These are phyloP conservation scores for Saitozyma podzolica DNA, from an alignment of 768 basidiomycete species.

Conservation along the genomic window DNA sequence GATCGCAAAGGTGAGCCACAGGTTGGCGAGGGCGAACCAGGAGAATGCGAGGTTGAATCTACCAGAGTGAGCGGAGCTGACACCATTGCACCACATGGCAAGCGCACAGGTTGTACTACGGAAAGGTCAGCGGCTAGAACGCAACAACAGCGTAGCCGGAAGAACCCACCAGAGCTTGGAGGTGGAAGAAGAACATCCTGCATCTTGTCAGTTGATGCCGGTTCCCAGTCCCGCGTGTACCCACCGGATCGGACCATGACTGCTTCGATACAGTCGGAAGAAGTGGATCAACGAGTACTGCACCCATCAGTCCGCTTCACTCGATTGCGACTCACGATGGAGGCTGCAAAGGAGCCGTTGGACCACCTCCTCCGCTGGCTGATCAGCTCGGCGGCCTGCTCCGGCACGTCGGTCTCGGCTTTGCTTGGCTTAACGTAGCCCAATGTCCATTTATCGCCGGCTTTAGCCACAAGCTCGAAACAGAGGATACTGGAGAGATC, in stretches of 20 bases:
- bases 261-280: conserved; percentile 79
- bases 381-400: conserved; percentile 86
- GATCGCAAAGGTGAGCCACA: conserved; percentile 95
- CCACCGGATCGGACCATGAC: conserved; percentile 72
- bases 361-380: conserved; percentile 95
- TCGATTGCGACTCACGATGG: conserved; percentile 62
- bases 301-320: not conserved
- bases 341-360: conserved; percentile 93
- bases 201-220: no score
- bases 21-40: conserved; percentile 89
- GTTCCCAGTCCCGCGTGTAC: not conserved
- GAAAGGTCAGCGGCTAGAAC: not conserved
- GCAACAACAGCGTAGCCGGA: no score
- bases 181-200: conserved; percentile 92
- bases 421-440: conserved; percentile 93
- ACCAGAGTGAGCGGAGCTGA: conserved; percentile 44
- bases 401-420: conserved; percentile 86
- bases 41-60: conserved; percentile 79
- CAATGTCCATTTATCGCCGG: conserved; percentile 80
- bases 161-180: conserved; percentile 77
- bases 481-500: conserved; percentile 72
- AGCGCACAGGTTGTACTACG: conserved; percentile 32
- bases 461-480: conserved; percentile 94
- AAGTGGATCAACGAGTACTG: conserved; percentile 77
- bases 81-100: conserved; percentile 2